These are phyloP conservation scores for Podospora pseudopauciseta DNA, from an alignment of 495 filamentous ascomycete genomes.

Conservation along the genomic window DNA sequence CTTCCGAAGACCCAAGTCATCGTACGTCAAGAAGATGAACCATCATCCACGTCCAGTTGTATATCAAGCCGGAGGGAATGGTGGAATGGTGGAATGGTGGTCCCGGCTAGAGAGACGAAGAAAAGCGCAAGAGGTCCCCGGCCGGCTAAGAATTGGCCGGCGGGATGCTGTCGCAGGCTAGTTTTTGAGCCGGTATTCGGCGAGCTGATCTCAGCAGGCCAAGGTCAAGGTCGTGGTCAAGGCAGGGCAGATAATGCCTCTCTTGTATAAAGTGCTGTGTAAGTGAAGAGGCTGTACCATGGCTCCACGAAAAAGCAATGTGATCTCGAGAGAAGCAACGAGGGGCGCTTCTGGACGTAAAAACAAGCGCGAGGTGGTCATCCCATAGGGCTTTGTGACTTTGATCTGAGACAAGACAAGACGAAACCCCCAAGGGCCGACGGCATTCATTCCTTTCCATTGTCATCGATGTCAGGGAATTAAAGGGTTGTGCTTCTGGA, in stretches of 20 bases:
- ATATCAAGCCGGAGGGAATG: background rate
- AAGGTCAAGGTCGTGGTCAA: too few species aligned
- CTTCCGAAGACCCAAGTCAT: background rate
- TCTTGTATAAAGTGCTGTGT: background rate
- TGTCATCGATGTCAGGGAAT: slow-evolving; percentile 6
- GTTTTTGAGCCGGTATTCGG: background rate
- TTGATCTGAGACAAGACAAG: background rate
- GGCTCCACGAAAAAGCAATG: too few species aligned
- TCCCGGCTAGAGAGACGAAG: background rate
- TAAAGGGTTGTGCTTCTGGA: slow-evolving; percentile 10
- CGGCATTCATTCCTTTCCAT: background rate
- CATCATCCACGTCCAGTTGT: background rate
- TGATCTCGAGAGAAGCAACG: background rate
- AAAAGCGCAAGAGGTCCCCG: background rate
- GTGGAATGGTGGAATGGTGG: background rate
- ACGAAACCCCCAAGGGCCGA: background rate
- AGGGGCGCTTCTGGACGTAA: background rate
- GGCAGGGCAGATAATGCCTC: background rate
- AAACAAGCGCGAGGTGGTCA: background rate
- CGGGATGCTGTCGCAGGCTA: background rate
- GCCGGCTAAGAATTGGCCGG: background rate
- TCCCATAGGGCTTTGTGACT: background rate
- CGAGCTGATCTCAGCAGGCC: too few species aligned
- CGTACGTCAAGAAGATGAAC: background rate
- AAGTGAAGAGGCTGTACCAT: too few species aligned